Base-by-base conservation (phyloP, 2,329 filamentous ascomycete species). In the Xylaria sp. region DNA sequence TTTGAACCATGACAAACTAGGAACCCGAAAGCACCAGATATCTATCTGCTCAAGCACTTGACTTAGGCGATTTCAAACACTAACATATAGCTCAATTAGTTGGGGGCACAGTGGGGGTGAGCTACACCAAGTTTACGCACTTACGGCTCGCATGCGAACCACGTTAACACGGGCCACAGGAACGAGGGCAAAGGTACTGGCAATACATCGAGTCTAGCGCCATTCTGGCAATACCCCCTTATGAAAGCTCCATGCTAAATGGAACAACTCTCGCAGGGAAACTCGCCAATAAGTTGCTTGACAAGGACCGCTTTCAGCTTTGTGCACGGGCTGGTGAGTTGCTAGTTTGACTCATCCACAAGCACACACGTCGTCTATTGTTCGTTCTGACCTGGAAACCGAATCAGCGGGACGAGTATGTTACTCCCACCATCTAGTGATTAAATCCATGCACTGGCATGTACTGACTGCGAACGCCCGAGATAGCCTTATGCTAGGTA, bases 181-280 rank as follows among this genome's bases (percentile, higher is more conserved):
- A 42, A 63, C 23, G 60, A 63, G 50, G 54, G 54, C 21, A 63
- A 63, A 55, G 40, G 53, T 57, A 57, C 25, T 40, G 15, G 7
- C 1, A 8, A 4, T 12, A 14, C 4, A 14, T 47, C 40, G 15
- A 9, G 2, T 21, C 51, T 19, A 5, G 11, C 5, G 5, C 17
- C 28, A 9, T 31, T 31, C 28, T 31, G 9, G 28, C 28, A 31
- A 5, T 31, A 9, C 4, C 9, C 9, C 28, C 28, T n/a, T 31
- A 31, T 31, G 28, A 31, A 9, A 31, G 9, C 46, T 37, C 38
- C 21, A 52, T 12, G 37, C 38, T 37, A 23, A 46, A 19, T 15
- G 28, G 14, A 3, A 21, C 25, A 28, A 35, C 28, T 5, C 28
- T 31, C 28, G 9, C 17, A 60, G 61, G 52, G 11, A 64, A 64